These are phyloP conservation scores for Globisporangium nodosum DNA, from an alignment of 352 stramenopile species.

Conservation along the genomic window DNA sequence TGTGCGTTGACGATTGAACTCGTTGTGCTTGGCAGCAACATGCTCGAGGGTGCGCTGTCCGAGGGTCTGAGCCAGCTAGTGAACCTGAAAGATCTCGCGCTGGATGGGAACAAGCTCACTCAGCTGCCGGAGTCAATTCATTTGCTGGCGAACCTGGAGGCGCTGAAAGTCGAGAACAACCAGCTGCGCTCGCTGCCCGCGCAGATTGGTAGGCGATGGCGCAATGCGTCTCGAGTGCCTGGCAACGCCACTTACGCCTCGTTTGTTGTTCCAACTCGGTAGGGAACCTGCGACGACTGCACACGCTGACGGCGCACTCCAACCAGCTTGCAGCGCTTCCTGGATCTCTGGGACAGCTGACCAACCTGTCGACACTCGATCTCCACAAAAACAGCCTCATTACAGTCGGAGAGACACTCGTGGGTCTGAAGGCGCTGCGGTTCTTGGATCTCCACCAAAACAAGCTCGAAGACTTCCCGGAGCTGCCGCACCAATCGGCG, in stretches of 20 bases:
- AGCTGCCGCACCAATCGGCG: slow-evolving; percentile 31
- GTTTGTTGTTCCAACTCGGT: not conserved
- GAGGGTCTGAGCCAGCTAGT: slow-evolving; percentile 39
- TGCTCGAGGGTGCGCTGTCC: slow-evolving; percentile 40
- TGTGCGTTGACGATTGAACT: not conserved
- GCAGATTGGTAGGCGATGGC: slow-evolving; percentile 31
- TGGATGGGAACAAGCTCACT: slow-evolving; percentile 65
- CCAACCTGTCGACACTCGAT: slow-evolving; percentile 47
- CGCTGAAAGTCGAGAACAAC: slow-evolving; percentile 63
- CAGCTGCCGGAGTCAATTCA: slow-evolving; percentile 47
- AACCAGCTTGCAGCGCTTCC: slow-evolving; percentile 61
- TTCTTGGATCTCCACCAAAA: slow-evolving; percentile 78
- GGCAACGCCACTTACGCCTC: not conserved
- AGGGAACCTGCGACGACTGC: slow-evolving; percentile 38
- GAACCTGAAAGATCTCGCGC: slow-evolving; percentile 53
- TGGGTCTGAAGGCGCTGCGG: slow-evolving; percentile 27
- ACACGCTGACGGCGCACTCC: slow-evolving; percentile 51
- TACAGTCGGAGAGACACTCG: slow-evolving; percentile 28
- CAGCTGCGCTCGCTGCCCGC: slow-evolving; percentile 37
- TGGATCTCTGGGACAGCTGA: slow-evolving; percentile 35
- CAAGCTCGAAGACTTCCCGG: slow-evolving; percentile 52
- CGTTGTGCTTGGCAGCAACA: slow-evolving; percentile 37
- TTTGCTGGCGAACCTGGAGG: slow-evolving; percentile 40
- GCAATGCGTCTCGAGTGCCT: not conserved
- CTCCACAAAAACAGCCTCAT: slow-evolving; percentile 68